phyloP scores from a whole-genome alignment of 2,329 filamentous ascomycete species.

The Cercospora sp. region DNA sequence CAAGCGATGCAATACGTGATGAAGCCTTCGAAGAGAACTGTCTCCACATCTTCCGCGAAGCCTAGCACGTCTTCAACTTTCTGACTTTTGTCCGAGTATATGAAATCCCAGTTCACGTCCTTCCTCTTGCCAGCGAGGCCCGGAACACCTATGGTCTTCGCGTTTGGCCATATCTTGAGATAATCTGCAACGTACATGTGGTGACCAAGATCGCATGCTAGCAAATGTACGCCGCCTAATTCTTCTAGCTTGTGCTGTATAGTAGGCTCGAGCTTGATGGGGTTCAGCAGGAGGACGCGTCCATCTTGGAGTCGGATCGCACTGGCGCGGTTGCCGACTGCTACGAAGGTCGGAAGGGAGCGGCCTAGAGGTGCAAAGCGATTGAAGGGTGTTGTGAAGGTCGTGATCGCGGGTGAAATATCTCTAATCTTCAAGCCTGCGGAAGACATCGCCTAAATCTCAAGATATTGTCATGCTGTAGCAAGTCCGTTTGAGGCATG shows the following conservation, averaged over 20 bases:
- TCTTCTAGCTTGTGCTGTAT: conserved; percentile 17
- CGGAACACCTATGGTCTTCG: conserved; percentile 21
- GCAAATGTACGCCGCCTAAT: conserved; percentile 20
- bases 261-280: conserved; percentile 12
- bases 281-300: conserved; percentile 20
- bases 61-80: conserved; percentile 10
- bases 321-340: conserved; percentile 24
- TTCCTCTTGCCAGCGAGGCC: conserved; percentile 19
- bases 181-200: conserved; percentile 22
- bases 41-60: conserved; percentile 19
- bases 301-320: conserved; percentile 18
- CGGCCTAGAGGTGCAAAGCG: conserved; percentile 25
- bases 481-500: neutral
- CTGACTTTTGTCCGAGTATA: conserved; percentile 10
- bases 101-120: conserved; percentile 20
- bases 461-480: neutral
- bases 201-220: conserved; percentile 25
- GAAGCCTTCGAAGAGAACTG: conserved; percentile 24
- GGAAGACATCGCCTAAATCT: neutral
- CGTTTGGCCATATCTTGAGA: conserved; percentile 17
- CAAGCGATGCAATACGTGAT: conserved; percentile 24
- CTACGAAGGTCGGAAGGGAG: conserved; percentile 19
- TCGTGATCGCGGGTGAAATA: conserved; percentile 19
- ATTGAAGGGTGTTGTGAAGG: conserved; percentile 23
- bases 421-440: conserved; percentile 15